Percentiles rank a stretch among this genome's conserved stretches.
These are phyloP conservation scores for Meyerozyma sp. DNA, from an alignment of 1,139 yeast species.

Conservation along the genomic window DNA sequence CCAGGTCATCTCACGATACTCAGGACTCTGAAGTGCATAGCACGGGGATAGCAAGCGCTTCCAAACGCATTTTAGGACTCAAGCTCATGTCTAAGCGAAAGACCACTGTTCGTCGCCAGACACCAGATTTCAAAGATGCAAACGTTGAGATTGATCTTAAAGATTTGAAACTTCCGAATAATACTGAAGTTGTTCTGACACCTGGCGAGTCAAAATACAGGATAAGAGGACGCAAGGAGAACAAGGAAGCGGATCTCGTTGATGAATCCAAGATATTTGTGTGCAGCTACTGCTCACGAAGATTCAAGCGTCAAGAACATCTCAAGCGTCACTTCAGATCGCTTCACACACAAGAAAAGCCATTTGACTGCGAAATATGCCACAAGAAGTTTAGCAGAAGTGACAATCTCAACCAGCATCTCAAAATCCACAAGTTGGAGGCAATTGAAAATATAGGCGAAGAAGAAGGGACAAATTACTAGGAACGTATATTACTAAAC, in stretches of 20 bases:
- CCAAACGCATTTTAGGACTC: constrained; percentile 37
- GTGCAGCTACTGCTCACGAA: constrained; percentile 49
- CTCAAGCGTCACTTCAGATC: constrained; percentile 72
- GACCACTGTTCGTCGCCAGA: constrained; percentile 8
- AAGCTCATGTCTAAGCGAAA: constrained; percentile 27
- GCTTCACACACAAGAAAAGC: constrained; percentile 69
- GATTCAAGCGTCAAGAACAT: constrained; percentile 77
- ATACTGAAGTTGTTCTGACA: constrained; percentile 34
- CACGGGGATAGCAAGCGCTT: constrained; percentile 24
- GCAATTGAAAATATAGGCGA: constrained; percentile 7
- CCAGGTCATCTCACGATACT: constrained; percentile 5
- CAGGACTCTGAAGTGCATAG: neutral
- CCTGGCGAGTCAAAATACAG: constrained; percentile 30
- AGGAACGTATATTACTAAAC: neutral
- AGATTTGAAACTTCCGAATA: constrained; percentile 38
- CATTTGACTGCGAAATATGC: constrained; percentile 67
- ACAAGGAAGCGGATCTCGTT: constrained; percentile 40
- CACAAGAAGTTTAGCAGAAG: constrained; percentile 61
- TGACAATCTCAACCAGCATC: constrained; percentile 54
- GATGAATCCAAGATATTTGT: constrained; percentile 38
- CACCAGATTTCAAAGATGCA: constrained; percentile 20
- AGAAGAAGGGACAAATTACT: neutral
- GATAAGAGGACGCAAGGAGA: constrained; percentile 44
- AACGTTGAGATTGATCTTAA: constrained; percentile 36
- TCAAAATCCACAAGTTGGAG: constrained; percentile 57